These are phyloP conservation scores for Coniochaeta sp. DNA, from an alignment of 2,329 filamentous ascomycete species.

Conservation along the genomic window DNA sequence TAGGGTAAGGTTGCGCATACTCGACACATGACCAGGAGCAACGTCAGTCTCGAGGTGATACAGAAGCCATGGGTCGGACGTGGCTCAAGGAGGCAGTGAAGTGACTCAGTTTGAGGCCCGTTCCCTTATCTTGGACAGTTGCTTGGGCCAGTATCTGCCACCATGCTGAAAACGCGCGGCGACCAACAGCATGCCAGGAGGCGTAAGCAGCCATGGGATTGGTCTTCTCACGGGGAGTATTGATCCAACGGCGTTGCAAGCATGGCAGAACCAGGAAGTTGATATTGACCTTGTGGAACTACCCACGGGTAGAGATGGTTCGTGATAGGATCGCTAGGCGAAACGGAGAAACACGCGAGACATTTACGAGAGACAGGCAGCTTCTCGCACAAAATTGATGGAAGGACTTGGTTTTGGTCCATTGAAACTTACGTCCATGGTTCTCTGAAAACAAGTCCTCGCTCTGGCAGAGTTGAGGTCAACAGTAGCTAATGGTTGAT, in stretches of 20 bases:
- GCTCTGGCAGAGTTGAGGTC: background rate
- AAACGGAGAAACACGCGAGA: background rate
- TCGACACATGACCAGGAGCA: background rate
- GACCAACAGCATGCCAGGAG: background rate
- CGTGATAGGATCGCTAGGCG: background rate
- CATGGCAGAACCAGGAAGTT: background rate
- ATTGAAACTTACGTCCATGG: background rate
- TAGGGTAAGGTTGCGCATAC: background rate
- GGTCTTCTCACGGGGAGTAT: background rate
- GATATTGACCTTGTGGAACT: slow-evolving; percentile 2
- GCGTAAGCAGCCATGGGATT: background rate
- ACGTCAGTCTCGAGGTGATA: background rate
- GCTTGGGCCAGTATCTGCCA: background rate
- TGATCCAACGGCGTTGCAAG: background rate
- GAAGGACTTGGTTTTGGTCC: background rate
- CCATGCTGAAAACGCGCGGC: background rate
- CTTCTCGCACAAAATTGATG: background rate
- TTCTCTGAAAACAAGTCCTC: background rate
- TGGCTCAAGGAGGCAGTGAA: background rate
- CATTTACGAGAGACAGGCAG: background rate
- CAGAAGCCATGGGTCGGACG: background rate
- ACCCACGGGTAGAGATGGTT: background rate
- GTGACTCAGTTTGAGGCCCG: background rate
- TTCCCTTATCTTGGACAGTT: background rate
- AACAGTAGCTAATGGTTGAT: background rate